phyloP scores from a whole-genome alignment of 306 rosid species.

The Ormosia emarginata region DNA sequence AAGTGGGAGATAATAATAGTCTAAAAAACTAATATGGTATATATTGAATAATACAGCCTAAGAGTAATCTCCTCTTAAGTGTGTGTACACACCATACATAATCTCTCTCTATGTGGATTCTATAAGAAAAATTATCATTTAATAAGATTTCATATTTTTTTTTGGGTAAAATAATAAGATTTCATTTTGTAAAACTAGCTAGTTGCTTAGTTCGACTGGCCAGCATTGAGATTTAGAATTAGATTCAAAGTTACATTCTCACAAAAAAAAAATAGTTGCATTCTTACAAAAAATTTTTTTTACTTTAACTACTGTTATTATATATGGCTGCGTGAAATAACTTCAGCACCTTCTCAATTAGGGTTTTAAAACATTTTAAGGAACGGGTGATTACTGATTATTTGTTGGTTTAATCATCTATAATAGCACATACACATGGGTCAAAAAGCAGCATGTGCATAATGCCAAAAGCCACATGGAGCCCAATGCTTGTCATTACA shows the following conservation, averaged over 20 bases:
- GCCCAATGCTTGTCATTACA: conserved; percentile 39
- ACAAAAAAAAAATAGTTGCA: neutral
- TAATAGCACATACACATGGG: conserved; percentile 8
- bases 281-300: neutral
- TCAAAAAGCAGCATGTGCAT: conserved; percentile 41
- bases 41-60: too few species aligned
- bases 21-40: too few species aligned
- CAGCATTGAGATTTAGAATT: neutral
- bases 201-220: neutral
- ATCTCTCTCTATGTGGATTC: neutral
- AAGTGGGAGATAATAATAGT: too few species aligned
- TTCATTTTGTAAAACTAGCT: too few species aligned
- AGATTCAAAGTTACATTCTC: neutral
- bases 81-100: neutral
- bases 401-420: neutral
- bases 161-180: too few species aligned
- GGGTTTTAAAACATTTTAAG: conserved; percentile 12
- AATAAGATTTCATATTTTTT: too few species aligned
- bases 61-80: neutral
- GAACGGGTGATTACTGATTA: neutral
- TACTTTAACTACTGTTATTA: neutral
- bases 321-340: neutral
- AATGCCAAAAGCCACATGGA: conserved; percentile 51
- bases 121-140: neutral
- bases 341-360: neutral